Evolutionary conservation across 768 basidiomycete species (phyloP).

Genomic region (Rhodotorula taiwanensis): DNA sequence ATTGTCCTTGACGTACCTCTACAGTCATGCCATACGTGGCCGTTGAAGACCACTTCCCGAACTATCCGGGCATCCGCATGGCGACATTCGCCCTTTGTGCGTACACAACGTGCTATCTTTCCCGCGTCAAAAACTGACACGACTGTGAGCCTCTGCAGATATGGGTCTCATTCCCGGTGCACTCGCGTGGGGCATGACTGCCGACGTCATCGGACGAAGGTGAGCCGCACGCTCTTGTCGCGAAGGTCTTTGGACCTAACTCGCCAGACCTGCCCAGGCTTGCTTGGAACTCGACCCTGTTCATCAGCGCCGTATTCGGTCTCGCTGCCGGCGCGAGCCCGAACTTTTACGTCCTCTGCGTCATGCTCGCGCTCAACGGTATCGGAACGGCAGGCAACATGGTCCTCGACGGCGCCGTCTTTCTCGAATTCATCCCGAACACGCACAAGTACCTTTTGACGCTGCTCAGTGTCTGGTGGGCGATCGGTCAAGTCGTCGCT

Average conservation of each 20-base stretch:
- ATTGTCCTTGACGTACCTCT: no score
- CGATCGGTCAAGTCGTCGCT: neutral
- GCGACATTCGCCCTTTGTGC: neutral
- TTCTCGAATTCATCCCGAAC: neutral
- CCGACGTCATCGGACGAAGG: neutral
- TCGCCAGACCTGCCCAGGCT: no score
- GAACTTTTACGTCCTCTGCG: neutral
- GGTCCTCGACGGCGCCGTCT: neutral
- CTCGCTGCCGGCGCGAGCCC: neutral
- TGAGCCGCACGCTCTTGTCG: neutral
- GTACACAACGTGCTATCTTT: no score
- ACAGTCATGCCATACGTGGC: neutral
- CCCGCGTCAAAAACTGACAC: no score
- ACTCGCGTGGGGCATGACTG: neutral
- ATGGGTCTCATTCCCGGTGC: neutral
- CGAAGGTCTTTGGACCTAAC: no score
- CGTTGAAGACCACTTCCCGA: neutral
- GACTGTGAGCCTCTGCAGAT: no score
- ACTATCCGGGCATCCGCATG: neutral
- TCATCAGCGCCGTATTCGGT: neutral
- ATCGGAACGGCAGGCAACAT: neutral
- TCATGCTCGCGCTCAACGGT: neutral
- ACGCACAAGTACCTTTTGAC: neutral
- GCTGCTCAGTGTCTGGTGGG: neutral
- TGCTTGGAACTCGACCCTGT: constrained; percentile 1